Conservation (phyloP, 345 rosid genomes). For the Citrus australasica region DNA sequence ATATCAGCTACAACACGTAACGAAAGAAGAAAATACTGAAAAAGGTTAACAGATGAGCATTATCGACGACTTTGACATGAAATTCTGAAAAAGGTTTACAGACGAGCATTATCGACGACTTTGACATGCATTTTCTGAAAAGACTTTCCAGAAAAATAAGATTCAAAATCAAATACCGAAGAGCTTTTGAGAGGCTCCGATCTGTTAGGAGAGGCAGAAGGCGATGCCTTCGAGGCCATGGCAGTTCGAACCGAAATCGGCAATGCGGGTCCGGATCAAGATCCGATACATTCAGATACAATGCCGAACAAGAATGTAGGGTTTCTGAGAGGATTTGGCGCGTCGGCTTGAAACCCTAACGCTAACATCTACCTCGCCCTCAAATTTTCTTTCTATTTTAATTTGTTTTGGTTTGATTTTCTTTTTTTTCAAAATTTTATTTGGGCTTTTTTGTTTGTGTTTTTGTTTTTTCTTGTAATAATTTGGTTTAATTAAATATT, state of each 20-base stretch:
- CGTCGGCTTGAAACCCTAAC: slow-evolving; percentile 66
- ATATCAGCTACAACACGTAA: background rate
- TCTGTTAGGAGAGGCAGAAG: slow-evolving; percentile 55
- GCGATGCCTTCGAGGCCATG: slow-evolving; percentile 65
- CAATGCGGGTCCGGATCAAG: slow-evolving; percentile 33
- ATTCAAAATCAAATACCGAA: slow-evolving; percentile 32
- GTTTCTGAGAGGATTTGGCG: slow-evolving; percentile 40
- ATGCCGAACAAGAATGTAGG: slow-evolving; percentile 20
- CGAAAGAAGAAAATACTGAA: background rate
- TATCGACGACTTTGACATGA: background rate
- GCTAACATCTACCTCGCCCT: slow-evolving; percentile 1
- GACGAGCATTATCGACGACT: background rate
- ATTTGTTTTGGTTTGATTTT: background rate
- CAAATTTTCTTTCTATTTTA: background rate
- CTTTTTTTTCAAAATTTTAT: background rate
- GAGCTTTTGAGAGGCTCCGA: slow-evolving; percentile 48
- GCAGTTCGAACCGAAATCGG: slow-evolving; percentile 30
- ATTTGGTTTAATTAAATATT: background rate
- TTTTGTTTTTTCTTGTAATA: background rate
- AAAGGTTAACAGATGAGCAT: slow-evolving; percentile 3
- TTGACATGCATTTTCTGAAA: background rate
- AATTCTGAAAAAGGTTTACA: background rate
- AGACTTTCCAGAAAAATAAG: background rate
- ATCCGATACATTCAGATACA: slow-evolving; percentile 39
- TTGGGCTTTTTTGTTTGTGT: too few species aligned